Base-by-base conservation (phyloP, 371 early-diverging fungal genomes). In the Mucor piriformis region DNA sequence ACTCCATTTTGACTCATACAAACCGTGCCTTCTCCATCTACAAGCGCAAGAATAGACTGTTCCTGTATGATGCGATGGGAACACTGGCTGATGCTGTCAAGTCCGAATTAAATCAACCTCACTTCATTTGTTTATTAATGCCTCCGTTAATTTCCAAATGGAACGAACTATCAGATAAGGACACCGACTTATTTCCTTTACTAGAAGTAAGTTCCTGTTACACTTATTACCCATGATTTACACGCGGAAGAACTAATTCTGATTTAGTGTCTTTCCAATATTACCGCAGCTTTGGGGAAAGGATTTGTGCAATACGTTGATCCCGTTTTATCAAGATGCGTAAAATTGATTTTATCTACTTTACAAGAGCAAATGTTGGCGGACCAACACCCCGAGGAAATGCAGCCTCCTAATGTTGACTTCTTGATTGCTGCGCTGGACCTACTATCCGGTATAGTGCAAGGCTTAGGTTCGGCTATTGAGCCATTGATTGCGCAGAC, bases 71-170 rank as follows among this genome's bases (percentile, higher is more conserved):
- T 61, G 93, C 94, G 15, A 83, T 96, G 16, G 92, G 94, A 15
- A 96, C 95, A 2, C 76, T 97, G 16, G 95, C 96, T 1, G 95
- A 92, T 65, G 80, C 92, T 12, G 95, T 94, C n/a, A 91, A 88
- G 0, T 56, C 65, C 10, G 90, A 86, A 40, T 81, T 97, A 32
- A 90, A 88, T 72, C 77, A 85, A 55, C 89, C 87, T 35, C 75
- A 84, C 43, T 90, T 70, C 63, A 88, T 94, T 37, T 79, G 88
- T 23, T 50, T 88, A 16, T 70, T 96, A 51, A 92, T 97, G 92
- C 89, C 90, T 2, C 91, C 91, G 11, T 78, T 97, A 52, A 79
- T 93, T 38, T 77, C 83, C 54, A 91, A 91, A 69, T 97, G 94
- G 95, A 76, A 89, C 51, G 61, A 69, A 16, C 71, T 94, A 35